Evolutionary conservation across 371 early-diverging fungal genomes (phyloP).

Genomic region (Rhizopus delemar): DNA sequence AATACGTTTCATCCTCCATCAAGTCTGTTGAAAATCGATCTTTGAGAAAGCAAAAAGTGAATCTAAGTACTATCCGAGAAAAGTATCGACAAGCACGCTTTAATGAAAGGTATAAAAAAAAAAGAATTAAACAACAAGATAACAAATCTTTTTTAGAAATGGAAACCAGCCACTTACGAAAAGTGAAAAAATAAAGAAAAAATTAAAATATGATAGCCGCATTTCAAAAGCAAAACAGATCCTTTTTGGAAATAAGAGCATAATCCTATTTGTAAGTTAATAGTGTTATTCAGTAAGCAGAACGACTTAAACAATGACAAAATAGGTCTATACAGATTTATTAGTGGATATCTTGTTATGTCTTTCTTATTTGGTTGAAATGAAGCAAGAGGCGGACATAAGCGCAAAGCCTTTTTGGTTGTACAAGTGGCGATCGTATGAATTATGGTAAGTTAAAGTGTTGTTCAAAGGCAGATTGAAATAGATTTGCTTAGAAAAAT

Average conservation of each 20-base stretch:
- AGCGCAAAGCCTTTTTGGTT: constrained; percentile 58
- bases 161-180: constrained; percentile 11
- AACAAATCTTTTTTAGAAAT: constrained; percentile 7
- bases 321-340: constrained; percentile 59
- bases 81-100: constrained; percentile 43
- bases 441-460: constrained; percentile 45
- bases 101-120: constrained; percentile 25
- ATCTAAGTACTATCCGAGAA: constrained; percentile 33
- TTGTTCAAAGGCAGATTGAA: neutral
- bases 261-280: constrained; percentile 32
- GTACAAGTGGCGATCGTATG: constrained; percentile 57
- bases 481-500: neutral
- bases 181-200: constrained; percentile 6
- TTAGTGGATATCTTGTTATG: constrained; percentile 65
- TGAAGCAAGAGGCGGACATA: constrained; percentile 56
- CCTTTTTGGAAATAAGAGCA: constrained; percentile 28
- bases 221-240: constrained; percentile 17
- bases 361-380: constrained; percentile 66
- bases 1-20: constrained; percentile 14
- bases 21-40: constrained; percentile 3
- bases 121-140: neutral
- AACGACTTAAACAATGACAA: neutral
- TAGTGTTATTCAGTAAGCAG: neutral
- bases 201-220: constrained; percentile 16
- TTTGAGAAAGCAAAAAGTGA: constrained; percentile 22